These are phyloP conservation scores for Roridomyces roridus DNA, from an alignment of 768 basidiomycete genomes.

Conservation along the genomic window DNA sequence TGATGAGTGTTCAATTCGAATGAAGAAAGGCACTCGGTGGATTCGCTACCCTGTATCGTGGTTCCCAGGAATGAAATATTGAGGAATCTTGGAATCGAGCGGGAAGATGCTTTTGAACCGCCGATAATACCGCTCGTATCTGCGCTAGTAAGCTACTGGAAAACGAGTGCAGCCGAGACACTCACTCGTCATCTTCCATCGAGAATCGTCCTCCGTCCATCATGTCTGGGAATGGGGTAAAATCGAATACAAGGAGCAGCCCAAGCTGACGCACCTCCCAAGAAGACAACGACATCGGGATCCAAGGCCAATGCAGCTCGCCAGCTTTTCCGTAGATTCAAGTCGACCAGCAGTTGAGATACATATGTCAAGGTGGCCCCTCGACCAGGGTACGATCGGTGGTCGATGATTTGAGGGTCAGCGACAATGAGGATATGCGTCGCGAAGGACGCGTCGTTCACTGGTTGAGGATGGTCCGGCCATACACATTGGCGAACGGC, in stretches of 20 bases:
- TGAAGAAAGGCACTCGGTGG: conserved; percentile 16
- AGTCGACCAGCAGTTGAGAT: conserved; percentile 72
- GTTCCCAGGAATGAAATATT: conserved; percentile 86
- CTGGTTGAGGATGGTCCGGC: conserved; percentile 55
- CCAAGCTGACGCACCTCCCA: conserved; percentile 51
- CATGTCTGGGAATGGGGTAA: conserved; percentile 60
- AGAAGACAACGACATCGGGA: conserved; percentile 79
- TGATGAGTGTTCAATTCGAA: conserved; percentile 39
- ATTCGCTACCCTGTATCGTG: conserved; percentile 81
- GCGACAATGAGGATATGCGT: conserved; percentile 80
- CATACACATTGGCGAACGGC: conserved; percentile 60
- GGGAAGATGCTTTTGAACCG: conserved; percentile 79
- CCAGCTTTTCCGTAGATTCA: conserved; percentile 89
- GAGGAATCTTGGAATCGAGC: conserved; percentile 49
- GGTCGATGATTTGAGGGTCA: conserved; percentile 88
- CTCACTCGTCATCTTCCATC: conserved; percentile 75
- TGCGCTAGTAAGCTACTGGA: conserved; percentile 35
- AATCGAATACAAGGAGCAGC: not conserved
- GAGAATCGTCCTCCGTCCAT: conserved; percentile 81
- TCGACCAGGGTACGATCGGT: conserved; percentile 73
- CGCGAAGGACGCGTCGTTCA: conserved; percentile 6
- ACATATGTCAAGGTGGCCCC: conserved; percentile 59
- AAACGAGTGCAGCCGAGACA: conserved; percentile 19
- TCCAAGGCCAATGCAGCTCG: conserved; percentile 59
- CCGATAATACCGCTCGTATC: conserved; percentile 73